These are phyloP conservation scores for Suillus clintonianus DNA, from an alignment of 768 basidiomycete species.

Conservation along the genomic window DNA sequence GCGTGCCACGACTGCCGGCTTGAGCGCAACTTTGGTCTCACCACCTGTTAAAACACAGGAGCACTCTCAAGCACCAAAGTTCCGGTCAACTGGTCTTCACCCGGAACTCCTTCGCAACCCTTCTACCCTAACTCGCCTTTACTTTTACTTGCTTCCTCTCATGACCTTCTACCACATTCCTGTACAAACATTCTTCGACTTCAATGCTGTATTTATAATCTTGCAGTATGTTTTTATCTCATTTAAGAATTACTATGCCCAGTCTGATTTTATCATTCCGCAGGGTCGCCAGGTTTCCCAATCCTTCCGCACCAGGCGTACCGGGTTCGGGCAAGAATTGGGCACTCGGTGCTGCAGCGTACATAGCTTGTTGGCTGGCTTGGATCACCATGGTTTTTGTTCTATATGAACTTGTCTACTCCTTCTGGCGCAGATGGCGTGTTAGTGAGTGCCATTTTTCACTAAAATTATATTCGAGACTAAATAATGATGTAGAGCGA, in stretches of 20 bases:
- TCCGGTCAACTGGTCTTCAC: slow-evolving; percentile 67
- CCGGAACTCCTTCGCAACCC: slow-evolving; percentile 68
- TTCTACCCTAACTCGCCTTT: slow-evolving; percentile 51
- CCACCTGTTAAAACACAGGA: slow-evolving; percentile 34
- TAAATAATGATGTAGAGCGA: slow-evolving; percentile 55
- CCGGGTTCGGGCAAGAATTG: slow-evolving; percentile 76
- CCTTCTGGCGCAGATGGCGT: slow-evolving; percentile 75
- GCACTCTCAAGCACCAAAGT: slow-evolving; percentile 57
- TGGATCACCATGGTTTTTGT: slow-evolving; percentile 76
- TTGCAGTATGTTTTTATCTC: slow-evolving; percentile 64
- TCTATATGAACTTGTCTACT: slow-evolving; percentile 77
- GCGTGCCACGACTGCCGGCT: slow-evolving; percentile 49
- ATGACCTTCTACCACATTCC: slow-evolving; percentile 72
- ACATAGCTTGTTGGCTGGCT: slow-evolving; percentile 76
- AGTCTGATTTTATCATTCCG: background rate
- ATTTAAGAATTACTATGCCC: background rate
- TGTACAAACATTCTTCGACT: slow-evolving; percentile 84
- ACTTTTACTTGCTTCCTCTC: slow-evolving; percentile 72
- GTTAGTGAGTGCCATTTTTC: slow-evolving; percentile 57
- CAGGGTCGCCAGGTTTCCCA: slow-evolving; percentile 77
- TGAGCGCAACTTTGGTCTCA: slow-evolving; percentile 47
- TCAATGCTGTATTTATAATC: slow-evolving; percentile 83
- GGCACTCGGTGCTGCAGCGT: slow-evolving; percentile 81
- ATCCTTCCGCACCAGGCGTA: slow-evolving; percentile 66
- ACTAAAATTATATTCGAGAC: slow-evolving; percentile 18